Evolutionary conservation across 2,329 filamentous ascomycete species (phyloP), one percentile per base, ranked within the genome.

Genomic region (Fusarium sp.): DNA sequence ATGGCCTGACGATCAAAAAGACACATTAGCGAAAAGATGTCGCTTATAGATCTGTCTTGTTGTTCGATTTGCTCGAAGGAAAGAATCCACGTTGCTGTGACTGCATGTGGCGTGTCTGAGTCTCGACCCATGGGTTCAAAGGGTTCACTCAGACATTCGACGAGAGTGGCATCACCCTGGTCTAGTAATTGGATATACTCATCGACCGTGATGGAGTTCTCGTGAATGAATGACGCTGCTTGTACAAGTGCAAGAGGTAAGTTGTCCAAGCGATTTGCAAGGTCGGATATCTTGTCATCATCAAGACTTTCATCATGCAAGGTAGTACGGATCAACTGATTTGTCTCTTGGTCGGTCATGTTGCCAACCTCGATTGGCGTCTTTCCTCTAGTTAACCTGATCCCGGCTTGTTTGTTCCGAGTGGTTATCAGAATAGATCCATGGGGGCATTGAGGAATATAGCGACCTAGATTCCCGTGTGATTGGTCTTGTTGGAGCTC

Each of bases 391-490:
- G 66, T 60, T 18, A 82, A 60, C 33, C 61, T 74, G 1, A 55
- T 45, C 4, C 76, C 79, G 2, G 70, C 69, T 38, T 80, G 65
- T 44, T 77, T 79, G 55, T 81, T 79, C 30, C 78, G 74, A 3
- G 79, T 81, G 5, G 80, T 82, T 20, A 79, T 40, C 1, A 83
- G 72, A 35, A 81, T 53, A 3, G 76, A 68, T 15, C 80, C 80
- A 7, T 81, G 75, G 0, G 61, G 14, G 30, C 77, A 80, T 12
- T 79, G 72, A 0, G 80, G 78, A 10, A 81, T 53, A n/a, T 71
- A 62, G 54, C n/a, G 23, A 0, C 18, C 7, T 15, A 56, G 13
- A 7, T 40, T 53, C 27, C 45, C 54, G 2, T 41, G 20, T 5
- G 12, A 3, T 11, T 5, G 18, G 20, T 27, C 12, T 12, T 13